Evolutionary conservation across 768 basidiomycete species (phyloP).

Genomic region (Tremella yokohamensis): DNA sequence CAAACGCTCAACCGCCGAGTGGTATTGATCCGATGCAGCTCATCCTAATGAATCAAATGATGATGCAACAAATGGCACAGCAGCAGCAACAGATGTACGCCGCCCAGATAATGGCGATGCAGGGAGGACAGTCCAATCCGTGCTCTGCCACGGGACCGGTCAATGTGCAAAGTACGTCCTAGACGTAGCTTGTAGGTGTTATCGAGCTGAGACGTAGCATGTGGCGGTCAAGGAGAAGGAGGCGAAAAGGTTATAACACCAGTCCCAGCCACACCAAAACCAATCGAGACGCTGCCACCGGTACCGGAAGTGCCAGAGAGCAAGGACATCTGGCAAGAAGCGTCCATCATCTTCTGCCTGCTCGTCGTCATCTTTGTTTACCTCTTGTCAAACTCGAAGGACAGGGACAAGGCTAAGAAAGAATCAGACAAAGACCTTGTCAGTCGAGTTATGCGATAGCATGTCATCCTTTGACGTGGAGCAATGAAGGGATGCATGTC

Average conservation of each 20-base stretch:
- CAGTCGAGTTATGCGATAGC: too few species aligned
- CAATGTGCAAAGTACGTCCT: neutral
- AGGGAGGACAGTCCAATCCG: neutral
- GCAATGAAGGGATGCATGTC: too few species aligned
- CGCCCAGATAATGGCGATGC: neutral
- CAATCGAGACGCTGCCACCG: too few species aligned
- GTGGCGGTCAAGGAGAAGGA: neutral
- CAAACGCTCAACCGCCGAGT: neutral
- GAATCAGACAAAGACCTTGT: too few species aligned
- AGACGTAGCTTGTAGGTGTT: neutral
- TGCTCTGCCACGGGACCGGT: neutral
- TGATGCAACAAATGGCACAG: slow-evolving; percentile 5
- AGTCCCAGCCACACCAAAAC: neutral
- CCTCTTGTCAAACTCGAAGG: neutral
- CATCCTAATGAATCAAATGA: slow-evolving; percentile 3
- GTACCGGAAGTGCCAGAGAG: too few species aligned
- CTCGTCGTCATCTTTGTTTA: slow-evolving; percentile 2
- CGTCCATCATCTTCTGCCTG: neutral
- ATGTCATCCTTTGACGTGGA: too few species aligned
- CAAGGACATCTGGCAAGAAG: neutral
- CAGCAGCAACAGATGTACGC: slow-evolving; percentile 2
- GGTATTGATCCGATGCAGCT: slow-evolving; percentile 1
- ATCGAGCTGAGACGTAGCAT: neutral
- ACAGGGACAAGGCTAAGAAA: too few species aligned
- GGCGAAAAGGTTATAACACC: neutral